A percentile compares a stretch with the other conserved stretches of the same genome.
phyloP scores from a whole-genome alignment of 768 basidiomycete genomes.

The Macrocybe gigantea region DNA sequence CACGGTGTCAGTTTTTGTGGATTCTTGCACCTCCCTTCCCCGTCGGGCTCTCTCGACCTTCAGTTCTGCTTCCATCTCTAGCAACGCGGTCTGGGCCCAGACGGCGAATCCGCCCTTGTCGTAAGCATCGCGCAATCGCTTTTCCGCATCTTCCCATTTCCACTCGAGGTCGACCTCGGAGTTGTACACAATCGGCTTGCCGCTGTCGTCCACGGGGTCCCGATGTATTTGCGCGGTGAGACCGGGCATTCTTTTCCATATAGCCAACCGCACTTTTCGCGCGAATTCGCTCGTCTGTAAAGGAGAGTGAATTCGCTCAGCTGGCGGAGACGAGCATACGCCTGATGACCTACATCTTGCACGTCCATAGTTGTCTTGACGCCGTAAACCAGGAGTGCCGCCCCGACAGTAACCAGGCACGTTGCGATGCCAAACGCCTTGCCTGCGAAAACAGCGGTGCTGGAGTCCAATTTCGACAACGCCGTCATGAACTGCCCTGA shows the following conservation, averaged over 20 bases:
- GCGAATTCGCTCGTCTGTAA: constrained; percentile 56
- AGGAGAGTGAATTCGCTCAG: not conserved
- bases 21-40: constrained; percentile 14
- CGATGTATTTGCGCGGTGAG: constrained; percentile 50
- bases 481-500: constrained; percentile 28
- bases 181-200: not conserved
- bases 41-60: constrained; percentile 39
- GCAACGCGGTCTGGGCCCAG: constrained; percentile 48
- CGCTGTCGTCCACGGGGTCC: constrained; percentile 20
- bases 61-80: constrained; percentile 55
- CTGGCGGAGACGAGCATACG: constrained; percentile 2
- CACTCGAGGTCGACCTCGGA: constrained; percentile 27
- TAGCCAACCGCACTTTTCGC: constrained; percentile 42
- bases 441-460: constrained; percentile 46
- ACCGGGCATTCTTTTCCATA: constrained; percentile 41
- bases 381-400: constrained; percentile 35
- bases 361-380: constrained; percentile 51
- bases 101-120: constrained; percentile 50
- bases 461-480: constrained; percentile 33
- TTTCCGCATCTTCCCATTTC: constrained; percentile 49
- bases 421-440: constrained; percentile 70
- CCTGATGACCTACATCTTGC: constrained; percentile 38
- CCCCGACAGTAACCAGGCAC: constrained; percentile 44
- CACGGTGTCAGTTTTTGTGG: not conserved
- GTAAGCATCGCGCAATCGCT: constrained; percentile 49